A percentile compares a stretch with the other conserved stretches of the same genome.
Evolutionary conservation across 1,139 yeast genomes (phyloP).

Genomic region (Debaryomyces singareniensis): DNA sequence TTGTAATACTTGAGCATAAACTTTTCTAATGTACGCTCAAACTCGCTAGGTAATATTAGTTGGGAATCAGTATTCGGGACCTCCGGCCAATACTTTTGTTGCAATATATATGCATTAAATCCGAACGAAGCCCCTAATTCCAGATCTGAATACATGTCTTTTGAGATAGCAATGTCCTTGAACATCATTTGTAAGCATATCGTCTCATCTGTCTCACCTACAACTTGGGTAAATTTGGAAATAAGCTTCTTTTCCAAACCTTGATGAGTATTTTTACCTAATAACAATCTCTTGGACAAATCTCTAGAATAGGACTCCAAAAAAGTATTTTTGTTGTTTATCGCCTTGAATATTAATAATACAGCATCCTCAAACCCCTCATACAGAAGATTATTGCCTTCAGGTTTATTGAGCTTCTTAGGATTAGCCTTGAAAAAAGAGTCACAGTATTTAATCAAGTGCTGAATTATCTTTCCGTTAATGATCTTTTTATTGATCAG

Average conservation of each 20-base stretch:
- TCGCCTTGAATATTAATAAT: constrained; percentile 24
- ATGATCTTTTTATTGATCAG: constrained; percentile 16
- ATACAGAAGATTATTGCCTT: constrained; percentile 8
- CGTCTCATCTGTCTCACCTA: constrained; percentile 31
- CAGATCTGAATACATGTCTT: constrained; percentile 11
- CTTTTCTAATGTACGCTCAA: constrained; percentile 10
- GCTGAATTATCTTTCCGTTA: constrained; percentile 16
- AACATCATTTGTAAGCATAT: constrained; percentile 28
- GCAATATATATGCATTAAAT: constrained; percentile 29
- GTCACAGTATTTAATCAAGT: constrained; percentile 33
- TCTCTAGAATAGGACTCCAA: constrained; percentile 27
- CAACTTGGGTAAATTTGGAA: constrained; percentile 16
- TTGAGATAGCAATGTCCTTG: constrained; percentile 22
- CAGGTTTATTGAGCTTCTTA: constrained; percentile 4
- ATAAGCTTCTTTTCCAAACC: constrained; percentile 21
- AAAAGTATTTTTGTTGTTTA: constrained; percentile 30
- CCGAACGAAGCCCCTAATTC: constrained; percentile 10
- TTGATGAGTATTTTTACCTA: constrained; percentile 17
- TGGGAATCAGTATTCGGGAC: constrained; percentile 24
- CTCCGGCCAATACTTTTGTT: constrained; percentile 37
- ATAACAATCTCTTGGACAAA: constrained; percentile 29
- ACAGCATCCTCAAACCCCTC: constrained; percentile 16
- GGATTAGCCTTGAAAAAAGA: constrained; percentile 16
- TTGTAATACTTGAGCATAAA: constrained; percentile 13
- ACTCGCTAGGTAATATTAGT: constrained; percentile 12